Percentiles rank a stretch among this genome's conserved stretches.
phyloP scores from a whole-genome alignment of 139 green algal genomes.

The Pseudopediastrum boryanum region DNA sequence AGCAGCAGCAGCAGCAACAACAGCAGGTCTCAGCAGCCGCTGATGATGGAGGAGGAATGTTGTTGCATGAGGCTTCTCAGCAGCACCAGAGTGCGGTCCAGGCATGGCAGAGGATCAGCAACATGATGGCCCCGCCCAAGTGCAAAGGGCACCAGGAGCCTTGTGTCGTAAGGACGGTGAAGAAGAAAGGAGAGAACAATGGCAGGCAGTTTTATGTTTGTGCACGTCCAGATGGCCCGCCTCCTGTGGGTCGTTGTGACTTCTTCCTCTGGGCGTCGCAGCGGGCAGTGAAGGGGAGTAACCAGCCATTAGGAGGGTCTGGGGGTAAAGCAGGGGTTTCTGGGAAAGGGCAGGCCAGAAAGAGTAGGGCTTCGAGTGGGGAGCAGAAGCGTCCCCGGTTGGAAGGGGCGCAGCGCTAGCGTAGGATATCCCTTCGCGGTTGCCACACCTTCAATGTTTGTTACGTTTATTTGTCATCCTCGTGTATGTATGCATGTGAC shows the following conservation, averaged over 20 bases:
- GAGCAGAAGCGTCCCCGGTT: too few species aligned
- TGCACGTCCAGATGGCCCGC: constrained; percentile 49
- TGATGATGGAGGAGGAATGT: too few species aligned
- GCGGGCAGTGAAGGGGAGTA: background rate
- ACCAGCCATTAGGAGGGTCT: too few species aligned
- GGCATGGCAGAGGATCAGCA: constrained; percentile 46
- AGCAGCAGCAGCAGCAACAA: background rate
- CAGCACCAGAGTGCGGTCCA: background rate
- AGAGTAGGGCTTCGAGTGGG: too few species aligned
- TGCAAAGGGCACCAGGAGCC: constrained; percentile 49
- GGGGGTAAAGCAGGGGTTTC: too few species aligned
- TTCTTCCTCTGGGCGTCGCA: constrained; percentile 53
- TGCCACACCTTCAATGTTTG: too few species aligned
- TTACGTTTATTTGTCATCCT: too few species aligned
- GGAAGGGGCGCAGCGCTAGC: too few species aligned
- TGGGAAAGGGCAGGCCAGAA: too few species aligned
- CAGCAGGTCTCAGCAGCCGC: background rate
- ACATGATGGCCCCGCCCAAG: constrained; percentile 29
- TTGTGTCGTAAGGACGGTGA: constrained; percentile 57
- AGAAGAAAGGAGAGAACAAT: constrained; percentile 51
- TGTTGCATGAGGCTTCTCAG: background rate
- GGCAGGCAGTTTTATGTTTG: constrained; percentile 64
- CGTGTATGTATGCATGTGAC: too few species aligned
- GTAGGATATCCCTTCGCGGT: too few species aligned
- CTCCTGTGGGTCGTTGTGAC: constrained; percentile 53